Evolutionary conservation across 371 early-diverging fungal genomes (phyloP).

Genomic region (Actinomucor elegans): DNA sequence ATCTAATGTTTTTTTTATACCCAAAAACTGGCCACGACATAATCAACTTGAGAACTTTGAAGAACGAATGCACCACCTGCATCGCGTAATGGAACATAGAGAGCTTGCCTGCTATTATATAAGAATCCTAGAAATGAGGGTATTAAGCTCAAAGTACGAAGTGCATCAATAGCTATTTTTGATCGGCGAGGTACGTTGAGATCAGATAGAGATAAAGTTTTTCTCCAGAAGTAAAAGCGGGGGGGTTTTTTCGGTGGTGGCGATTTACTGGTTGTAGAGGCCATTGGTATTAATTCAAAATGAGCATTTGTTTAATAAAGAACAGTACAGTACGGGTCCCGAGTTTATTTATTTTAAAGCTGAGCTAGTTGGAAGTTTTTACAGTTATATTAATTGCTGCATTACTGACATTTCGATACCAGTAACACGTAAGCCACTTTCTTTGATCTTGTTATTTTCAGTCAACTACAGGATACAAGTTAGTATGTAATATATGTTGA

Average conservation of each 20-base stretch:
- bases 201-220: slow-evolving; percentile 33
- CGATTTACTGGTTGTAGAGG: too few species aligned
- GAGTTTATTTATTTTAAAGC: too few species aligned
- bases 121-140: slow-evolving; percentile 55
- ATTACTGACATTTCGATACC: slow-evolving; percentile 8
- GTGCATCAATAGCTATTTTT: slow-evolving; percentile 39
- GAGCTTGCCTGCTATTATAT: slow-evolving; percentile 44
- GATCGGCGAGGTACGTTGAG: slow-evolving; percentile 46
- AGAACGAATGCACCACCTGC: slow-evolving; percentile 51
- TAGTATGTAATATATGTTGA: too few species aligned
- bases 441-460: too few species aligned
- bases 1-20: too few species aligned
- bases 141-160: slow-evolving; percentile 47
- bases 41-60: slow-evolving; percentile 56
- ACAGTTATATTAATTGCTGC: too few species aligned
- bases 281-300: too few species aligned
- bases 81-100: slow-evolving; percentile 48
- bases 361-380: too few species aligned
- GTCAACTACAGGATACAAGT: too few species aligned
- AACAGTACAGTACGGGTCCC: too few species aligned
- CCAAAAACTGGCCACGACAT: slow-evolving; percentile 61
- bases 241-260: slow-evolving; percentile 13
- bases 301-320: too few species aligned
- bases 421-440: not conserved
- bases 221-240: slow-evolving; percentile 31